Conservation (phyloP, 2,329 filamentous ascomycete species). For the Claviceps pazoutovae region DNA sequence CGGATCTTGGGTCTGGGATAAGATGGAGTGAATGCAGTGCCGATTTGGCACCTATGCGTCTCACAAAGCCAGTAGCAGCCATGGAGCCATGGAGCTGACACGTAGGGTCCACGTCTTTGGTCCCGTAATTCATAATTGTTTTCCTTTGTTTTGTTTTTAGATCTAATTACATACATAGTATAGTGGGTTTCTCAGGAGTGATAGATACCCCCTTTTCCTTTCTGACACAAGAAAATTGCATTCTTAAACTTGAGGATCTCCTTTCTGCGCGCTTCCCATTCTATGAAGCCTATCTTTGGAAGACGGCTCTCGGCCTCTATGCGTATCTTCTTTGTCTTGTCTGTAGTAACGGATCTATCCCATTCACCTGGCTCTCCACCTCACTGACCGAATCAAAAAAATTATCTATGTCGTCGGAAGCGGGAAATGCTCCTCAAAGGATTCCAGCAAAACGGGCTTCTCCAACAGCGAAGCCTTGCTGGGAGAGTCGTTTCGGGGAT, state of each 20-base stretch:
- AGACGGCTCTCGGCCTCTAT: not conserved
- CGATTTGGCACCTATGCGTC: too few species aligned
- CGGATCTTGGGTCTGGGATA: too few species aligned
- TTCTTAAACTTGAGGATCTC: too few species aligned
- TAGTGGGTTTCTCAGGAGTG: not conserved
- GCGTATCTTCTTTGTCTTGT: not conserved
- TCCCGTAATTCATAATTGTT: too few species aligned
- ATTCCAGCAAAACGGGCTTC: conserved; percentile 26
- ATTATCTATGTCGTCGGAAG: not conserved
- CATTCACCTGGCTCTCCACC: not conserved
- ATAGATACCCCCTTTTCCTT: not conserved
- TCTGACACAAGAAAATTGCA: too few species aligned
- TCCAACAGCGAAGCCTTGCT: conserved; percentile 26
- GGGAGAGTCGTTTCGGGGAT: conserved; percentile 11
- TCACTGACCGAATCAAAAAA: not conserved
- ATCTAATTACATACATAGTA: not conserved
- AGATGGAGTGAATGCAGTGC: too few species aligned
- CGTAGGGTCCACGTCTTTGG: too few species aligned
- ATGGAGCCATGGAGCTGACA: too few species aligned
- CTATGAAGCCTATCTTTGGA: too few species aligned
- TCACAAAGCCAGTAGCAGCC: too few species aligned
- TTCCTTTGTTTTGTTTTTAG: not conserved
- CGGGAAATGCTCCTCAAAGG: conserved; percentile 22
- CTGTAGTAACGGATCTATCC: not conserved
- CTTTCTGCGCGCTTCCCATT: too few species aligned